Percentiles rank a stretch among this genome's conserved stretches.
Conservation (phyloP, 1,284 basidiomycete species). For the Cerrena zonata region DNA sequence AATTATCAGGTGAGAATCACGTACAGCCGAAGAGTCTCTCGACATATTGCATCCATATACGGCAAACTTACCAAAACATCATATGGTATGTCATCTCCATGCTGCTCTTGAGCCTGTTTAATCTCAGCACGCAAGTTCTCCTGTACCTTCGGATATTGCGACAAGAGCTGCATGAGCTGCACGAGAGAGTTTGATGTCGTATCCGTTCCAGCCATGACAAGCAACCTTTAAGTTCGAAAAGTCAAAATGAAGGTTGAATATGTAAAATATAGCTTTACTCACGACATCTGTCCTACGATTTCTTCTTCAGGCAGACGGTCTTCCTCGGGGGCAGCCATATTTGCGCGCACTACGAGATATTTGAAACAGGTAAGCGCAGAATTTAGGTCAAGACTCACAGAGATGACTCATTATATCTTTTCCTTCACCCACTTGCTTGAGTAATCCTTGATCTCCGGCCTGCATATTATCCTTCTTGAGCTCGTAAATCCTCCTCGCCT, state of each 20-base stretch:
- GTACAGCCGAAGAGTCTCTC: conserved; percentile 20
- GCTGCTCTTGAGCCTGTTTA: conserved; percentile 4
- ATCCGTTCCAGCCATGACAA: no score
- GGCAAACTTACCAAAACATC: conserved; percentile 19
- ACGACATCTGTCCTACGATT: conserved; percentile 22
- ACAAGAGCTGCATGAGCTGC: conserved; percentile 14
- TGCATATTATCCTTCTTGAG: conserved; percentile 24
- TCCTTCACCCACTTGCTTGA: conserved; percentile 30
- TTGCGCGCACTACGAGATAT: conserved; percentile 19
- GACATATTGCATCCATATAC: conserved; percentile 20
- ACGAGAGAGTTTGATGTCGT: conserved; percentile 14
- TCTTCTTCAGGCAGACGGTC: conserved; percentile 18
- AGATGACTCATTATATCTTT: conserved; percentile 43
- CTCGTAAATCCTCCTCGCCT: conserved; percentile 31
- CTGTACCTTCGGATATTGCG: conserved; percentile 17
- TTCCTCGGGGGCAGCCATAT: conserved; percentile 19
- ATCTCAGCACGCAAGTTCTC: conserved; percentile 17
- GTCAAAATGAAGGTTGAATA: not conserved
- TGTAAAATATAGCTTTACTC: not conserved
- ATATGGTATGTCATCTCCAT: conserved; percentile 12
- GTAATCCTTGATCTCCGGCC: conserved; percentile 15
- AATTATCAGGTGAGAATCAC: no score
- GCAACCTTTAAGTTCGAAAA: not conserved
- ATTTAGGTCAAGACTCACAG: conserved; percentile 22
- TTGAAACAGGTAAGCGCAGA: not conserved